These are phyloP conservation scores for Sicyos baderoa DNA, from an alignment of 306 rosid species.

Conservation along the genomic window DNA sequence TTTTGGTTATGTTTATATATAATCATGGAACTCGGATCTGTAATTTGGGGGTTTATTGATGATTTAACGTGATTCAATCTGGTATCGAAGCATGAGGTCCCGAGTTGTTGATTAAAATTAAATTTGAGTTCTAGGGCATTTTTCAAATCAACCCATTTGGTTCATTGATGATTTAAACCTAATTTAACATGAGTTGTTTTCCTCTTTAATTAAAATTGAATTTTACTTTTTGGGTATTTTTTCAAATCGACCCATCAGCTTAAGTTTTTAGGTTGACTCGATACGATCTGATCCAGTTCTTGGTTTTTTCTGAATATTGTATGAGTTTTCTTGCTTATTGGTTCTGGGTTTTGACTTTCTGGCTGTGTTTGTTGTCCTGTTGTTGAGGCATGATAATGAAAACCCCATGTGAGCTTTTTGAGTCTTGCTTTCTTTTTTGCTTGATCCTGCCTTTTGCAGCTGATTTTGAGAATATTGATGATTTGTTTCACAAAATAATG, in stretches of 20 bases:
- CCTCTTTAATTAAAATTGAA: too few species aligned
- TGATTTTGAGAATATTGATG: neutral
- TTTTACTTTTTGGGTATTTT: too few species aligned
- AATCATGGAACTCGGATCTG: constrained; percentile 4
- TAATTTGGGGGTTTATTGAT: too few species aligned
- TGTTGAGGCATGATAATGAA: neutral
- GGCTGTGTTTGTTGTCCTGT: neutral
- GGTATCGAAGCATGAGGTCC: too few species aligned
- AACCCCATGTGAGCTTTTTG: neutral
- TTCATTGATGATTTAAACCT: too few species aligned
- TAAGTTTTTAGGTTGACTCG: too few species aligned
- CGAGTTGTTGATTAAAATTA: too few species aligned
- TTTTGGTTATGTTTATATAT: neutral
- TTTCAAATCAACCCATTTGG: too few species aligned
- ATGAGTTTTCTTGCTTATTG: neutral
- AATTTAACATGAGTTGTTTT: too few species aligned
- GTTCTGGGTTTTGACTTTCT: neutral
- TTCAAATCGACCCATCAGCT: too few species aligned
- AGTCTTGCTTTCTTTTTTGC: constrained; percentile 4
- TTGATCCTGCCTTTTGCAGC: neutral
- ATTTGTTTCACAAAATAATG: neutral
- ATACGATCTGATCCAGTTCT: constrained; percentile 7
- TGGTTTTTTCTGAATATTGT: neutral
- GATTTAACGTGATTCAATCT: too few species aligned
- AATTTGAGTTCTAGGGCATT: too few species aligned